A percentile compares a stretch with the other conserved stretches of the same genome.
These are phyloP conservation scores for Gossypium gossypioides DNA, from an alignment of 441 rosid species.

Conservation along the genomic window DNA sequence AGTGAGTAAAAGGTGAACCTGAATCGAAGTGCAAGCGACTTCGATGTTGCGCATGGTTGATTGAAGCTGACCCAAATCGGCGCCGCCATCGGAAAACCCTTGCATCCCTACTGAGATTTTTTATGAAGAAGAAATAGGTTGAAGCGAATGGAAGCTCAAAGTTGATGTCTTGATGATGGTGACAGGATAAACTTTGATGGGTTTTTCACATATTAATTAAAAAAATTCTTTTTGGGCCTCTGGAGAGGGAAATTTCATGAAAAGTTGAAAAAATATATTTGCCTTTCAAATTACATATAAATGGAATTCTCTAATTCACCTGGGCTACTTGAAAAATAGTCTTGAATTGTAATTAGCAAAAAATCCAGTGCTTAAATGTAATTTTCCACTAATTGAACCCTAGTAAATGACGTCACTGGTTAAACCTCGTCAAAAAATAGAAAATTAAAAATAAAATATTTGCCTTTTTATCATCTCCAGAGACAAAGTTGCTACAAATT, in stretches of 20 bases:
- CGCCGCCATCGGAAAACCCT: slow-evolving; percentile 35
- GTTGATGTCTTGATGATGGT: neutral
- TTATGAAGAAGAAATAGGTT: neutral
- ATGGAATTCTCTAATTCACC: neutral
- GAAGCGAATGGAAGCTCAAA: slow-evolving; percentile 2
- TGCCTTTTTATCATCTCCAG: no score
- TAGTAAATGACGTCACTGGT: neutral
- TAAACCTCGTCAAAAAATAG: neutral
- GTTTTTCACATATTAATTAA: neutral
- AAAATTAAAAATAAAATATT: neutral
- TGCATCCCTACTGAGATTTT: slow-evolving; percentile 27
- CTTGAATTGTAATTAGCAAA: neutral
- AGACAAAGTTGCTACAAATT: no score
- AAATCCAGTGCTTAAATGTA: neutral
- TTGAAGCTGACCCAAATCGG: slow-evolving; percentile 62
- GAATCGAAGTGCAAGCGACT: slow-evolving; percentile 80
- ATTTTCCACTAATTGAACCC: neutral
- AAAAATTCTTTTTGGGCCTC: neutral
- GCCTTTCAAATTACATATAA: neutral
- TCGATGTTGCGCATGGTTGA: slow-evolving; percentile 92
- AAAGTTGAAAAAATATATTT: neutral
- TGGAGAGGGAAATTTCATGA: neutral
- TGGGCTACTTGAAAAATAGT: neutral
- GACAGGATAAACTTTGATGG: neutral
- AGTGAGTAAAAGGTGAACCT: slow-evolving; percentile 36